Conservation (phyloP, 1,139 yeast species). For the Suhomyces terraborum region DNA sequence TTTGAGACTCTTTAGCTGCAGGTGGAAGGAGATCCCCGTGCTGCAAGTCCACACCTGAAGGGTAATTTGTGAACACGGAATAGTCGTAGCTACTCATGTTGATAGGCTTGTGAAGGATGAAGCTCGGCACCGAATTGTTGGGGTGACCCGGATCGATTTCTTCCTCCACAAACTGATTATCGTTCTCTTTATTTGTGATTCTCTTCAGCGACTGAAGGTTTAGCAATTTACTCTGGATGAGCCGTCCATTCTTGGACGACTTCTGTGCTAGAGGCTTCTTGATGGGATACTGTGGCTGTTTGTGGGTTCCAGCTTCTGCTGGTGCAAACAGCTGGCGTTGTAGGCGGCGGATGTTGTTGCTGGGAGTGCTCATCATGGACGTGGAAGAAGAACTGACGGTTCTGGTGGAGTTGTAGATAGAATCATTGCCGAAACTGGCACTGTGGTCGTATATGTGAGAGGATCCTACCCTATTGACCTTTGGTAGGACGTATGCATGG, state of each 20-base stretch:
- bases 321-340: constrained; percentile 16
- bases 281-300: constrained; percentile 13
- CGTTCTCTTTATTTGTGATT: constrained; percentile 9
- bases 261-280: constrained; percentile 16
- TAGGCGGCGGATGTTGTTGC: constrained; percentile 26
- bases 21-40: constrained; percentile 24
- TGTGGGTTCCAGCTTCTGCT: constrained; percentile 8
- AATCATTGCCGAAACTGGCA: constrained; percentile 13
- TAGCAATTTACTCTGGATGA: constrained; percentile 25
- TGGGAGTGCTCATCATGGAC: constrained; percentile 28
- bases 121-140: constrained; percentile 19
- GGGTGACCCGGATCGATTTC: constrained; percentile 17
- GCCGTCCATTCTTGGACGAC: constrained; percentile 18
- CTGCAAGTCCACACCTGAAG: constrained; percentile 24
- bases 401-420: constrained; percentile 23
- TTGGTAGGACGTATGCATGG: constrained; percentile 14
- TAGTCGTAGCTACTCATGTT: constrained; percentile 26
- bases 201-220: constrained; percentile 27
- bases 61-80: constrained; percentile 26
- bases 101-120: constrained; percentile 24
- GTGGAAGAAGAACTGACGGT: constrained; percentile 31
- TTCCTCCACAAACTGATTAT: constrained; percentile 8
- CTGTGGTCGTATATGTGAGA: constrained; percentile 15
- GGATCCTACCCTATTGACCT: constrained; percentile 16
- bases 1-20: constrained; percentile 35